phyloP scores from a whole-genome alignment of 2,329 filamentous ascomycete species.

The Ophiostoma piceae region DNA sequence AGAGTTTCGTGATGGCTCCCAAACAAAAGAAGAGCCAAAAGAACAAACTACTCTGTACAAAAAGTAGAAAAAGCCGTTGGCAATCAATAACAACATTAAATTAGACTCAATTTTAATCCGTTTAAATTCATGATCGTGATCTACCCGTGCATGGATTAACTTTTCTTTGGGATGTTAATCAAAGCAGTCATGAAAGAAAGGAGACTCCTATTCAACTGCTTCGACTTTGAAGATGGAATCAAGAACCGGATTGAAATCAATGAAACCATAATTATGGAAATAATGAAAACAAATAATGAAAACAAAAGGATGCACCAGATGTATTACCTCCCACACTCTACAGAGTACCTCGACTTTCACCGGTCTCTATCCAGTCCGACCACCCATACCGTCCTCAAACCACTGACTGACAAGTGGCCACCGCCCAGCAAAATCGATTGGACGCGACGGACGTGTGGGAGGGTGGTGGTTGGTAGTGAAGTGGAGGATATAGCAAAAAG shows the following conservation, averaged over 20 bases:
- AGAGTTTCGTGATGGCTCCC: neutral
- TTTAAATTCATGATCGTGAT: conserved; percentile 8
- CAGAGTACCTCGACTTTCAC: neutral
- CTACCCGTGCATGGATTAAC: neutral
- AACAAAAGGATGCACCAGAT: neutral
- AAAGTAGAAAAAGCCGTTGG: neutral
- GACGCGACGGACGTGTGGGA: neutral
- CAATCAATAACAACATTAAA: neutral
- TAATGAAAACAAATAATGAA: neutral
- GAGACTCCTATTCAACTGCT: neutral
- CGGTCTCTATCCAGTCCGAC: neutral
- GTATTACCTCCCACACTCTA: neutral
- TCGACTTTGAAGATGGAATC: neutral
- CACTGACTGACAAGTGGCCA: conserved; percentile 15
- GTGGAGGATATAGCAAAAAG: neutral
- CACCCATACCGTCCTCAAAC: conserved; percentile 8
- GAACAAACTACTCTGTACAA: neutral
- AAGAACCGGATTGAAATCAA: neutral
- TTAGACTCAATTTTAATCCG: neutral
- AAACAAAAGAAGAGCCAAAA: neutral
- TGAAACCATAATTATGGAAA: too few relatives aligned
- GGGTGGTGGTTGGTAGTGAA: neutral
- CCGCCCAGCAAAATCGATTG: conserved; percentile 7
- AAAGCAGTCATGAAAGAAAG: neutral
- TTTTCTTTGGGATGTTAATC: neutral